Evolutionary conservation across 208 protist species (phyloP), one percentile per base, ranked within the genome.

Genomic region (Dictyostelium gargantuum): DNA sequence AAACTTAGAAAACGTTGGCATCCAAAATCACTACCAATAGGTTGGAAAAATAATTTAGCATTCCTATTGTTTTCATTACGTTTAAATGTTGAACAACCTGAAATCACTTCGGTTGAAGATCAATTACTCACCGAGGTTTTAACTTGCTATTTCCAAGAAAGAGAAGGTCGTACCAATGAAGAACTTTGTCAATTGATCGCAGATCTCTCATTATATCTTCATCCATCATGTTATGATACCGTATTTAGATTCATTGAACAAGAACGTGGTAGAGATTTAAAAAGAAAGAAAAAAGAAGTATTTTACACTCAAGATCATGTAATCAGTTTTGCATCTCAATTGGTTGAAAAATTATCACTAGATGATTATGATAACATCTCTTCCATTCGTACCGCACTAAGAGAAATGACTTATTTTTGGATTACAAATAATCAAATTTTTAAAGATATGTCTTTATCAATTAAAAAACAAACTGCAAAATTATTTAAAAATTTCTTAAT

Each of bases 401-500:
- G 81, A 48, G 81, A 86, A 63, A 73, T 86, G n/a, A 86, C 81
- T 2, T 86, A 86, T 38, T 86, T 86, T 35, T 86, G 81, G 81
- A 86, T 86, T 44, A 77, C 81, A 23, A 86, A 86, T 66, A 11
- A 11, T 3, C 61, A 86, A 50, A 76, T 63, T 1, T 77, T 77
- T 13, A 52, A 58, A 61, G 21, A 48, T 23, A 9, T 77, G 3
- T n/a, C n/a, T n/a, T 44, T 73, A 23, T 4, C 29, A 40, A 9
- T 46, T 35, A 56, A 48, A 44, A 77, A 76, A 50, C 9, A 86
- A 32, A 56, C 26, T 50, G 26, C 32, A 4, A 86, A 48, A 74
- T 44, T 86, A 52, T 46, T 81, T 35, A 61, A 81, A 66, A 58
- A 81, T 5, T 81, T 81, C 26, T 46, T 81, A n/a, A 23, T 21